Base-by-base conservation (phyloP, 768 basidiomycete genomes). In the Leccinum incarnatum region DNA sequence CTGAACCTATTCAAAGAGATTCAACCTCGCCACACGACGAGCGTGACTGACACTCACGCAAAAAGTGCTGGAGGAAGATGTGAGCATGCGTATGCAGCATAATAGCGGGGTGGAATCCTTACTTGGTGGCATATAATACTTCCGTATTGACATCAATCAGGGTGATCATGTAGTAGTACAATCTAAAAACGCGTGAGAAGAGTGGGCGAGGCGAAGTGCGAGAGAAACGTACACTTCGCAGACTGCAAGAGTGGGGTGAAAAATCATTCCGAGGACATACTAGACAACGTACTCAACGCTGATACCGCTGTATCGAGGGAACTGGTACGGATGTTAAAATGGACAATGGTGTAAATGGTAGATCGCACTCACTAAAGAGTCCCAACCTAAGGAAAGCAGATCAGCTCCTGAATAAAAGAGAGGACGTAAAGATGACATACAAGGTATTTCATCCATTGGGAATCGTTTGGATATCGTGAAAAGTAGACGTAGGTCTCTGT, bases 401-500 rank as follows among this genome's bases (percentile, higher is more conserved):
- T 9, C 34, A 49, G 25, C 7, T 19, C 19, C n/a, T 3, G n/a
- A 19, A 11, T 14, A 34, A 5, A 46, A 52, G 29, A 19, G 29
- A 36, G 11, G 5, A 51, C 4, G 42, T 19, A 19, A 47, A 5
- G 29, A 19, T 4, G 11, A 61, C 66, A 10, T 15, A 72, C 72
- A 14, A 71, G 40, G 52, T 61, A 61, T 53, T 55, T 71, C 45
- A 54, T 56, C 66, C 64, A 61, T 29, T 7, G 21, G 11, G 4
- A 0, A 45, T 73, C 72, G 4, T 27, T 64, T 0, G 73, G 66
- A 19, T 63, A 73, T 23, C 69, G 63, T 17, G 71, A 59, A 53
- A 64, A 67, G 59, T 74, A 73, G 10, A 73, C 57, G 60, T 74
- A 73, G 0, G 59, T 56, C 55, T 73, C 72, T 73, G 57, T 21